These are phyloP conservation scores for Microbotryum saponariae DNA, from an alignment of 1,284 basidiomycete species.

Conservation along the genomic window DNA sequence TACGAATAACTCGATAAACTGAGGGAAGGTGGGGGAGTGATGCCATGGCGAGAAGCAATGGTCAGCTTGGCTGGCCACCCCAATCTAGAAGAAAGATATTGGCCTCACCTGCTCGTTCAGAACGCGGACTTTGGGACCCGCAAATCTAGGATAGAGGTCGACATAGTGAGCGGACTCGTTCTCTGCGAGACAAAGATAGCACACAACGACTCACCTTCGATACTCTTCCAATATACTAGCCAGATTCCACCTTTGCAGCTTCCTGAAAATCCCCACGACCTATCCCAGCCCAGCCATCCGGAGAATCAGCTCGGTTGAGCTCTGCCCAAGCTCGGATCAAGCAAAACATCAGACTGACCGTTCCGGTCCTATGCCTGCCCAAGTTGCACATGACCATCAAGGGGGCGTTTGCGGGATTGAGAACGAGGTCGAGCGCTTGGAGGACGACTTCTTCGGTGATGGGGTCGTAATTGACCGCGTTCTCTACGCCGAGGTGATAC, in stretches of 20 bases:
- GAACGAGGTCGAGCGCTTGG: slow-evolving; percentile 47
- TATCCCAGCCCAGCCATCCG: slow-evolving; percentile 40
- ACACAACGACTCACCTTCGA: slow-evolving; percentile 29
- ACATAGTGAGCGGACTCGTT: neutral
- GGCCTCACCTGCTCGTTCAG: slow-evolving; percentile 50
- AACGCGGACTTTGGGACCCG: slow-evolving; percentile 46
- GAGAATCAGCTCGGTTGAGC: too few species aligned
- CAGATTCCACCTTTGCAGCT: slow-evolving; percentile 47
- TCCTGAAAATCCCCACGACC: slow-evolving; percentile 47
- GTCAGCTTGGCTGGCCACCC: too few species aligned
- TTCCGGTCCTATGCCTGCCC: slow-evolving; percentile 49
- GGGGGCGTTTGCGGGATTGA: slow-evolving; percentile 47
- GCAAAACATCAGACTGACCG: slow-evolving; percentile 37
- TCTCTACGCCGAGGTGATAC: slow-evolving; percentile 44
- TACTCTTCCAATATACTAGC: slow-evolving; percentile 50
- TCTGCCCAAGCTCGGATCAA: too few species aligned
- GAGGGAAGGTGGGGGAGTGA: too few species aligned
- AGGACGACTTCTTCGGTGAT: slow-evolving; percentile 49
- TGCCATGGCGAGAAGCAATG: rapidly evolving
- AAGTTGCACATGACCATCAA: slow-evolving; percentile 50
- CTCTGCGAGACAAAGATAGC: too few species aligned
- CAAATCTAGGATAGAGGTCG: neutral
- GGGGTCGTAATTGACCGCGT: slow-evolving; percentile 41
- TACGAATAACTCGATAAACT: too few species aligned
- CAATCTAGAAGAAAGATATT: too few species aligned